phyloP scores from a whole-genome alignment of 805 yeast species.

The Aciculoconidium aculeatum region DNA sequence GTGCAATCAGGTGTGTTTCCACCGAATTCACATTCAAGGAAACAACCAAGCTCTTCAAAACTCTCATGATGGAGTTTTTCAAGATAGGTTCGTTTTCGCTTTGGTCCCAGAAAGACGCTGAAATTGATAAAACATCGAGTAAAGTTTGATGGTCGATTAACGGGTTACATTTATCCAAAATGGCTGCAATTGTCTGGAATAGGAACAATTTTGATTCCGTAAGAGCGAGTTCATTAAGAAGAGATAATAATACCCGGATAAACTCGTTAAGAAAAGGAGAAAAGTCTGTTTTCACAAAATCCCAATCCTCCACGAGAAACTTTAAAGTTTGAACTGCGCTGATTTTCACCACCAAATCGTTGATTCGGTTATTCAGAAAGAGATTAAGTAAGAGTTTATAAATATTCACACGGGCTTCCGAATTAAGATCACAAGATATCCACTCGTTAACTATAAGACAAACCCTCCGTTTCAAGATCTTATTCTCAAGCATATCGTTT shows the following conservation, averaged over 20 bases:
- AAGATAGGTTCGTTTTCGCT: slow-evolving; percentile 39
- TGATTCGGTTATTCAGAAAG: slow-evolving; percentile 40
- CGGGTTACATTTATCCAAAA: slow-evolving; percentile 64
- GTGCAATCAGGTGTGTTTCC: slow-evolving; percentile 45
- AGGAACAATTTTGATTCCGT: slow-evolving; percentile 77
- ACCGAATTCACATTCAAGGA: slow-evolving; percentile 51
- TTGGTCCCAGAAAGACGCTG: slow-evolving; percentile 76
- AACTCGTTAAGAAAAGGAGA: slow-evolving; percentile 55
- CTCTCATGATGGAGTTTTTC: slow-evolving; percentile 39
- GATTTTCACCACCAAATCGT: slow-evolving; percentile 77
- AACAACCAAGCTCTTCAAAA: slow-evolving; percentile 49
- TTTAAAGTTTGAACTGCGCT: slow-evolving; percentile 68
- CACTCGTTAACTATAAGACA: slow-evolving; percentile 77
- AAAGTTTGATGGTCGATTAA: slow-evolving; percentile 47
- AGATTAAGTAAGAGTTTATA: slow-evolving; percentile 52
- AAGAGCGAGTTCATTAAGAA: slow-evolving; percentile 46
- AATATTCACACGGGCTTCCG: slow-evolving; percentile 47
- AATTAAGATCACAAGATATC: slow-evolving; percentile 54
- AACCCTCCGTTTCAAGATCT: slow-evolving; percentile 69
- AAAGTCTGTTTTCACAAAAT: slow-evolving; percentile 65
- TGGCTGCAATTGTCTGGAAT: slow-evolving; percentile 58
- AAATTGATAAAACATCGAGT: slow-evolving; percentile 42
- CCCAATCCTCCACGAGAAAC: slow-evolving; percentile 78
- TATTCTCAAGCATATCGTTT: slow-evolving; percentile 41
- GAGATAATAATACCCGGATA: slow-evolving; percentile 42